Base-by-base conservation (phyloP, 169 alveolate species). In the Plasmodium gonderi region DNA sequence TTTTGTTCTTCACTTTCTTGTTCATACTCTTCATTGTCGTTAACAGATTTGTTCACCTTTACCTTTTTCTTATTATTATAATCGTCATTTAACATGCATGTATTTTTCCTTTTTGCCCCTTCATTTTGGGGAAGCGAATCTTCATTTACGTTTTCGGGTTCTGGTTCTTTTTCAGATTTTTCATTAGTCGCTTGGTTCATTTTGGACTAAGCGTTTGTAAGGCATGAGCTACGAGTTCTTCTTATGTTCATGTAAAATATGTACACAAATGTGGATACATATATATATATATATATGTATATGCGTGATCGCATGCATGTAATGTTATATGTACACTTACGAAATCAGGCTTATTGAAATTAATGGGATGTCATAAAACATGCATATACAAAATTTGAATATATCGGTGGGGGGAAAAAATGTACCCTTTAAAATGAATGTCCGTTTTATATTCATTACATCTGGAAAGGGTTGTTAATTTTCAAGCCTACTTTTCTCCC, bases 1-100 rank as follows among this genome's bases (percentile, higher is more conserved):
- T 60, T 60, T 60, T 60, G n/a, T n/a, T 6, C 38, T 0, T 36
- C 40, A 29, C 33, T n/a, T 42, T 38, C 36, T 79, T n/a, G 33
- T 7, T 38, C 20, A 51, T 12, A 26, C 26, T 79, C 77, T 79
- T 79, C 77, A 29, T 12, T 23, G n/a, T 26, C 75, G 8, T n/a
- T 36, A 60, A 20, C 17, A n/a, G 33, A 36, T 23, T 77, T 44
- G 45, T 26, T 23, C 44, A 79, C 36, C 42, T 79, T 79, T 29
- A 67, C 51, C 76, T 79, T 79, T 26, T 79, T 79, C 11, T 60
- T 79, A 79, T 67, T n/a, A 26, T 14, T 60, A 60, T 60, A 60
- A 60, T 54, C 77, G 42, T 51, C 90, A 79, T 67, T 47, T 79
- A 36, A 51, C 36, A 23, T 51, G 68, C 26, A 29, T 79, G 26